Evolutionary conservation across 1,284 basidiomycete species (phyloP).

Genomic region (Taiwanofungus camphoratus): DNA sequence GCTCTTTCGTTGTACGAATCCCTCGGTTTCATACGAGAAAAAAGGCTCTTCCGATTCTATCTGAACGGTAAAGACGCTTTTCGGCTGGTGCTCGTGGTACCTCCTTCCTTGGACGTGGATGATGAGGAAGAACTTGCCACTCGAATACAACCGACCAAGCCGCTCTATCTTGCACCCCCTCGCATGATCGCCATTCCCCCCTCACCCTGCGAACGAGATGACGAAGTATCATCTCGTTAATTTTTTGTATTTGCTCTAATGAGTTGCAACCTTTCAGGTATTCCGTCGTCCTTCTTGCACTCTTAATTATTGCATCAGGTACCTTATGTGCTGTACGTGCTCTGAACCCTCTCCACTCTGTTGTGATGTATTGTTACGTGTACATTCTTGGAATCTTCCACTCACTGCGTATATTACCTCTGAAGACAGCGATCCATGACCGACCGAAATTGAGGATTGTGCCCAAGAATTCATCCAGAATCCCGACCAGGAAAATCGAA

Average conservation of each 20-base stretch:
- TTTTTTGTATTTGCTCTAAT: background rate
- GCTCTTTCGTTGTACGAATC: slow-evolving; percentile 87
- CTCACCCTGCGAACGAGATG: slow-evolving; percentile 21
- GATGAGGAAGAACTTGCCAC: slow-evolving; percentile 12
- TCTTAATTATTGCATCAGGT: too few relatives aligned
- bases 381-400: too few relatives aligned
- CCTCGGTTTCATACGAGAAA: slow-evolving; percentile 94
- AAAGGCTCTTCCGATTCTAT: slow-evolving; percentile 92
- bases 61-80: slow-evolving; percentile 90
- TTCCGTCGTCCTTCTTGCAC: too few relatives aligned
- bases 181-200: slow-evolving; percentile 21
- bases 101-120: slow-evolving; percentile 24
- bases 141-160: slow-evolving; percentile 9
- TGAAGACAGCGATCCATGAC: too few relatives aligned
- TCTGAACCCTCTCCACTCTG: too few relatives aligned
- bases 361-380: too few relatives aligned
- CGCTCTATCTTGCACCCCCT: slow-evolving; percentile 19
- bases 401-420: too few relatives aligned
- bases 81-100: slow-evolving; percentile 62
- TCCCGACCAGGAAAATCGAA: too few relatives aligned
- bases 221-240: slow-evolving; percentile 24
- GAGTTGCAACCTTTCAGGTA: too few relatives aligned
- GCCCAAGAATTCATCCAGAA: too few relatives aligned
- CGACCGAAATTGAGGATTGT: too few relatives aligned
- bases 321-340: too few relatives aligned